These are phyloP conservation scores for Crepidotus variabilis DNA, from an alignment of 768 basidiomycete species.

Conservation along the genomic window DNA sequence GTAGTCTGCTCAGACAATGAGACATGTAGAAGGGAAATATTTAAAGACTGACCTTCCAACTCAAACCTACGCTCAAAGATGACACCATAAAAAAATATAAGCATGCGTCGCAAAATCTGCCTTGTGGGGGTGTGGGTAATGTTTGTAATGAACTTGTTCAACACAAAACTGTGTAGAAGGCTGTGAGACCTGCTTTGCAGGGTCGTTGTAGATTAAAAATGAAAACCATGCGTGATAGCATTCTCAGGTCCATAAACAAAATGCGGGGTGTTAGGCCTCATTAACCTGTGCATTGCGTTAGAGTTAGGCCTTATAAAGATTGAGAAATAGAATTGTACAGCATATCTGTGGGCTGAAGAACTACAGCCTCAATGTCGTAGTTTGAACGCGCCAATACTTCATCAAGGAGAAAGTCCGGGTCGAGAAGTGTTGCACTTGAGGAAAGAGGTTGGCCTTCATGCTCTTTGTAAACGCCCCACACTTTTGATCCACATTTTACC, in stretches of 20 bases:
- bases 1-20: not conserved
- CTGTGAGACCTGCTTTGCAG: conserved; percentile 6
- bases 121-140: conserved; percentile 6
- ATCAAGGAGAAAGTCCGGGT: conserved; percentile 6
- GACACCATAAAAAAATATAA: conserved; percentile 7
- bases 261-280: conserved; percentile 10
- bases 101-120: conserved; percentile 5
- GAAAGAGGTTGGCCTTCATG: not conserved
- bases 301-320: not conserved
- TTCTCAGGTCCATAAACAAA: conserved; percentile 3
- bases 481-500: not conserved
- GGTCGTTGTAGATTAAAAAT: conserved; percentile 5
- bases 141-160: conserved; percentile 10
- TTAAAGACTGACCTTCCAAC: not conserved
- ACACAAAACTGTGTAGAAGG: conserved; percentile 8
- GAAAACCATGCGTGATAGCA: conserved; percentile 9
- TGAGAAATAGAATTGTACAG: conserved; percentile 7
- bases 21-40: not conserved
- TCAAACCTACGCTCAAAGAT: conserved; percentile 4
- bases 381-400: not conserved
- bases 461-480: conserved; percentile 1
- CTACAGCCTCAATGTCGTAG: conserved; percentile 10
- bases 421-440: not conserved
- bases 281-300: conserved; percentile 3
- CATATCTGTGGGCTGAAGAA: conserved; percentile 1